Base-by-base conservation (phyloP, 176 grass and related monocot species). In the Phoenix roebelenii region DNA sequence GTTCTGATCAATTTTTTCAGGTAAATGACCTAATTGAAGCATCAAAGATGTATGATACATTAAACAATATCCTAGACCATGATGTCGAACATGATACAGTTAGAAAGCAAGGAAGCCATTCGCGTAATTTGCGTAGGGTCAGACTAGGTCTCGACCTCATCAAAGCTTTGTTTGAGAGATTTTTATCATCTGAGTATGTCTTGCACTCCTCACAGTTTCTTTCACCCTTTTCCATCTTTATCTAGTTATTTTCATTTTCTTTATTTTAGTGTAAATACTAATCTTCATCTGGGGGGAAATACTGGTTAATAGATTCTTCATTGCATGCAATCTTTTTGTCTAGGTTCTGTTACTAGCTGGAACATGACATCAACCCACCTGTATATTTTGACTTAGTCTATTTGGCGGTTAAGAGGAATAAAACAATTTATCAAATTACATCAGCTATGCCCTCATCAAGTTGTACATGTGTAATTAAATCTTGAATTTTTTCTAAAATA, bases 101-200 rank as follows among this genome's bases (percentile, higher is more conserved):
- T n/a, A 82, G 83, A 75, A 86, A 85, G 64, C 85, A 91, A 78
- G 93, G 93, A 44, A 98, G 93, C 81, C 93, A 92, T 64, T 92
- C 93, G 22, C 80, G 93, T 55, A 98, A 88, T 77, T 74, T 98
- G 44, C 87, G 93, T 57, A 81, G 93, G 35, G 87, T 98, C 60
- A 78, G 93, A 3, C 87, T 98, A 7, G 93, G 93, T 53, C 93
- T 98, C 24, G 87, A 83, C 59, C 93, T 98, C 66, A 88, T 98
- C 78, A 86, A 75, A 79, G 84, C 63, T 4, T 72, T 98, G 63
- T 98, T 98, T 53, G 87, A 98, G 60, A 66, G 85, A 7, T 88
- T 92, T 73, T 80, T 92, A 54, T 63, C 56, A 48, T 74, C 84
- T 18, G 72, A 85, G 93, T 98, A 88, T 26, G 80, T 76, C 23